Evolutionary conservation across 2,329 filamentous ascomycete species (phyloP).

Genomic region (Geosmithia putterillii): DNA sequence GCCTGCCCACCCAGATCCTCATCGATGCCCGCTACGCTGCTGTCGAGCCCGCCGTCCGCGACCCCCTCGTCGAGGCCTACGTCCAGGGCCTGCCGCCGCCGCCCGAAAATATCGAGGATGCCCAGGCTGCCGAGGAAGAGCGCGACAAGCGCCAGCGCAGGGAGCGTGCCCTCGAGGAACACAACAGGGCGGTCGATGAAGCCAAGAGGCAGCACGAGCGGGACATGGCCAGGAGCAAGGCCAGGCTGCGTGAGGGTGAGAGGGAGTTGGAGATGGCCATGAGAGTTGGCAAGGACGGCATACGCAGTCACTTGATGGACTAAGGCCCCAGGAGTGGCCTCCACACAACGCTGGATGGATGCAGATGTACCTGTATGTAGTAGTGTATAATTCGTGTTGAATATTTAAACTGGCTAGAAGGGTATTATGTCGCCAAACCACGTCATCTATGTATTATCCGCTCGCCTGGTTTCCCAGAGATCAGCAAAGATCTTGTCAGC

Average conservation of each 20-base stretch:
- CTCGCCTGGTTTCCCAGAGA: conserved; percentile 1
- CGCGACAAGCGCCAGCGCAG: conserved; percentile 41
- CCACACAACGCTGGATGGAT: not conserved
- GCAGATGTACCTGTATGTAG: not conserved
- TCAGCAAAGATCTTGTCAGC: conserved; percentile 1
- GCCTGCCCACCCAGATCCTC: conserved; percentile 50
- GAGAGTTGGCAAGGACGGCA: conserved; percentile 53
- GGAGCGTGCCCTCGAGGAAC: conserved; percentile 55
- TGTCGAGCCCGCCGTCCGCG: conserved; percentile 46
- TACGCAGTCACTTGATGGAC: conserved; percentile 45
- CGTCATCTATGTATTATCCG: no score
- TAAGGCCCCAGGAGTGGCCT: not conserved
- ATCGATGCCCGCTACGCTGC: conserved; percentile 60
- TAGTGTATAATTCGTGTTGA: not conserved
- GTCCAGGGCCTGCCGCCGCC: conserved; percentile 51
- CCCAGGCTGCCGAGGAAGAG: conserved; percentile 36
- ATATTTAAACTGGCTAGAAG: not conserved
- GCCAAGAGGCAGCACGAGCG: conserved; percentile 48
- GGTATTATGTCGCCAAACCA: no score
- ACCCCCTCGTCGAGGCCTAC: conserved; percentile 53
- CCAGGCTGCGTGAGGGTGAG: conserved; percentile 52
- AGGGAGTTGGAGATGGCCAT: conserved; percentile 56
- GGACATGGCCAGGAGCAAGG: conserved; percentile 48
- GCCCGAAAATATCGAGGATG: conserved; percentile 28
- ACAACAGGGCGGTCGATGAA: conserved; percentile 49